Evolutionary conservation across 345 rosid species (phyloP).

Genomic region (Mallotus nudiflorus): DNA sequence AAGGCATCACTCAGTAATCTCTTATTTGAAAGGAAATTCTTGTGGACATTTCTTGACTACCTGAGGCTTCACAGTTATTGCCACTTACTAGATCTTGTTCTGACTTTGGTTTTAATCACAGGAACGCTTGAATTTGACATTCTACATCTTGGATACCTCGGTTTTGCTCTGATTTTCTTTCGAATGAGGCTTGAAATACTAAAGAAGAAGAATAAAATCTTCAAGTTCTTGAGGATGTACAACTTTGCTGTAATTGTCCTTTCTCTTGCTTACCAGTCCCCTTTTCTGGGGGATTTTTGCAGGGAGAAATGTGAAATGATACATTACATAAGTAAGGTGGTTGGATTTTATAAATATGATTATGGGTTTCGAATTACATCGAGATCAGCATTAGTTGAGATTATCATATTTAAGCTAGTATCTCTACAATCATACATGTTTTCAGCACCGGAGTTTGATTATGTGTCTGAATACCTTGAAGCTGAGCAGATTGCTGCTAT

Average conservation of each 20-base stretch:
- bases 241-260: conserved; percentile 44
- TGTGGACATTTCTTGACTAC: conserved; percentile 50
- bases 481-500: conserved; percentile 43
- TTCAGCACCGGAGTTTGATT: conserved; percentile 40
- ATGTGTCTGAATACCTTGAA: conserved; percentile 44
- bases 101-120: conserved; percentile 45
- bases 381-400: conserved; percentile 52
- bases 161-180: conserved; percentile 51
- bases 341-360: conserved; percentile 49
- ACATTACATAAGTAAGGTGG: conserved; percentile 31
- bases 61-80: conserved; percentile 45
- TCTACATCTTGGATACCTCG: conserved; percentile 60
- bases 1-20: conserved; percentile 36
- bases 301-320: conserved; percentile 32
- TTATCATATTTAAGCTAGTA: conserved; percentile 46
- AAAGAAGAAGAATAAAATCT: conserved; percentile 40
- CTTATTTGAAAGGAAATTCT: conserved; percentile 40
- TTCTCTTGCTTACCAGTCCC: conserved; percentile 52
- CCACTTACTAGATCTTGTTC: conserved; percentile 46
- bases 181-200: conserved; percentile 45
- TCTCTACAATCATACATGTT: conserved; percentile 48
- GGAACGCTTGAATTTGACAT: conserved; percentile 65
- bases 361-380: conserved; percentile 51
- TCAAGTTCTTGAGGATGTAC: conserved; percentile 45
- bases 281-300: conserved; percentile 34